Base-by-base conservation (phyloP, 495 filamentous ascomycete species). In the Hypomontagnella submonticulosa region DNA sequence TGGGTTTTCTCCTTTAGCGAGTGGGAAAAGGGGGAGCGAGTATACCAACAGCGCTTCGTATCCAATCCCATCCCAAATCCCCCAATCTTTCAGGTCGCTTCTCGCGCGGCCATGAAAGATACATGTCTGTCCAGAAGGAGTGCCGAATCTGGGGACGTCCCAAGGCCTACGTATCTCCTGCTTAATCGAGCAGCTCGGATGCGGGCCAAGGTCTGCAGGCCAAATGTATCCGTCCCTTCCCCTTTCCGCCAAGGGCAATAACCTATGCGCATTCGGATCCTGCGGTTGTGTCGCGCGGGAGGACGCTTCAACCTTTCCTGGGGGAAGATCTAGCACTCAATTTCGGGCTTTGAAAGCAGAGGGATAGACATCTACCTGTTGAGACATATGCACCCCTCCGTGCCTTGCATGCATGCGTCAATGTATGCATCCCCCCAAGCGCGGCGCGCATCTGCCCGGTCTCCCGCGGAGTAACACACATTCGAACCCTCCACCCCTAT, bases 331-430 rank as follows among this genome's bases (percentile, higher is more conserved):
- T 40, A 18, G 6, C 18, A 8, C 33, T 23, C 40, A 38, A 61
- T 61, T 38, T 53, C 38, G 57, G 48, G 36, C 20, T 38, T 36
- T 27, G n/a, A 38, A 38, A 13, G 36, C 10, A 11, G n/a, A 38
- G 2, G 9, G 36, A 13, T 12, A 38, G 36, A 38, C n/a, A 13
- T 2, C 3, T 3, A 13, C 3, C 3, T 38, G 9, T 3, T 3
- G 2, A 19, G 23, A 23, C 34, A 43, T 23, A 4, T 48, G 44
- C 44, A 18, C 37, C 56, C 54, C 33, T 36, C 34, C 32, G 56
- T 61, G 57, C 57, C 57, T 61, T 61, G 57, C 57, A 53, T 61
- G 57, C 47, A 61, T 52, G 38, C 38, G 36, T 36, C 5, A 4
- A 36, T 36, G 19, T 20, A 32, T 54, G 51, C 51, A 19, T 41